A percentile compares a stretch with the other conserved stretches of the same genome.
phyloP scores from a whole-genome alignment of 2,329 filamentous ascomycete species.

The Metarhizium album region DNA sequence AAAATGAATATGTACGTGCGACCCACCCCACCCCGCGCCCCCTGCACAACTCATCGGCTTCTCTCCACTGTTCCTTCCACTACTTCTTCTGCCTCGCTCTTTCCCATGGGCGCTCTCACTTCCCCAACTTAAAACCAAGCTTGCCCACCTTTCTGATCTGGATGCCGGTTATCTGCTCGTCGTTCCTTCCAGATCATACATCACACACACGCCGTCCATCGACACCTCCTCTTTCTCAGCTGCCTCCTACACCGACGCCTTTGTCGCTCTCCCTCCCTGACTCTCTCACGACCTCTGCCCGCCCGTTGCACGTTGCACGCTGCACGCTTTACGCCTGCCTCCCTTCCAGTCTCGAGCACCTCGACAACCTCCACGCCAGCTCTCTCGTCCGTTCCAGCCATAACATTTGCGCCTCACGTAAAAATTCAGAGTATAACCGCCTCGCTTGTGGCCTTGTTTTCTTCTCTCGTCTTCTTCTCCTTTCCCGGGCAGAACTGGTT shows the following conservation, averaged over 20 bases:
- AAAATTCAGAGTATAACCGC: not conserved
- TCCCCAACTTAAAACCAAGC: not conserved
- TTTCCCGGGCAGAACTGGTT: not conserved
- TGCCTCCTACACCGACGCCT: not conserved
- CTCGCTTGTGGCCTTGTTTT: not conserved
- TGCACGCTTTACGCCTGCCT: too few species aligned
- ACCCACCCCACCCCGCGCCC: not conserved
- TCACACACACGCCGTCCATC: not conserved
- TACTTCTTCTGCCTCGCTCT: not conserved
- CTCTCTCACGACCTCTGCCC: not conserved
- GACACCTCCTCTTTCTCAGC: not conserved
- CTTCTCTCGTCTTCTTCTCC: not conserved
- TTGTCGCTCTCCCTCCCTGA: not conserved
- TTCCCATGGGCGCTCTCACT: not conserved
- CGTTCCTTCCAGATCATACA: not conserved
- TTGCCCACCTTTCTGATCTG: not conserved
- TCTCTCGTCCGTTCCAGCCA: not conserved
- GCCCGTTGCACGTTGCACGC: not conserved
- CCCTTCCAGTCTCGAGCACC: not conserved
- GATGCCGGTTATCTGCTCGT: not conserved
- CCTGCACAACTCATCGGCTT: not conserved
- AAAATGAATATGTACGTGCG: too few species aligned
- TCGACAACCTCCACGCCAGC: not conserved
- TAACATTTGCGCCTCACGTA: not conserved
- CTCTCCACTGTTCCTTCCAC: not conserved